These are phyloP conservation scores for Fomitiporia mediterranea DNA, from an alignment of 1,284 basidiomycete species.

Conservation along the genomic window DNA sequence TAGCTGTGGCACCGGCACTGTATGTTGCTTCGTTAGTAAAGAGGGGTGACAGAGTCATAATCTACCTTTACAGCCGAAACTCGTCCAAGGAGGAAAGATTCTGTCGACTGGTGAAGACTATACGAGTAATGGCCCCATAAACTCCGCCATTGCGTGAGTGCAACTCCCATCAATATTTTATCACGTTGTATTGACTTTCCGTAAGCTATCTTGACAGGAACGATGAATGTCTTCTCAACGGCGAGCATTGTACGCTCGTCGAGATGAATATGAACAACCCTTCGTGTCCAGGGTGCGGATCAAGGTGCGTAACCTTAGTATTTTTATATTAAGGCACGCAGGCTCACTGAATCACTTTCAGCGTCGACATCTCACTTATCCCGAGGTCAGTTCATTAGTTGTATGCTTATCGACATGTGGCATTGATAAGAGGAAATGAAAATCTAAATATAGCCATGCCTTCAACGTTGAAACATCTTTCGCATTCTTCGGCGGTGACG, in stretches of 20 bases:
- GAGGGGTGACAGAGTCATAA: constrained; percentile 4
- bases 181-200: not conserved
- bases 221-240: constrained; percentile 37
- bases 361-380: constrained; percentile 43
- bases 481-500: constrained; percentile 17
- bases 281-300: constrained; percentile 35
- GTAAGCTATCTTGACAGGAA: constrained; percentile 24
- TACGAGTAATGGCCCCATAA: constrained; percentile 28
- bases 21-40: constrained; percentile 22
- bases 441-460: constrained; percentile 27
- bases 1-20: constrained; percentile 36
- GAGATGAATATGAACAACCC: constrained; percentile 43
- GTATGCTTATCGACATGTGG: not conserved
- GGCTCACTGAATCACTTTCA: constrained; percentile 12
- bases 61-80: constrained; percentile 27
- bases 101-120: constrained; percentile 33
- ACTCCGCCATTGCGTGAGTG: constrained; percentile 33
- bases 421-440: not conserved
- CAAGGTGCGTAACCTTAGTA: constrained; percentile 18
- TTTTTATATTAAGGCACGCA: not conserved
- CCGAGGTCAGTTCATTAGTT: constrained; percentile 31
- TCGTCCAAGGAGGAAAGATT: constrained; percentile 30
- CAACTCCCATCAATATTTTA: not conserved
- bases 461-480: constrained; percentile 32
- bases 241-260: constrained; percentile 38